Conservation (phyloP, 1,284 basidiomycete species). For the Irpex rosettiformis region DNA sequence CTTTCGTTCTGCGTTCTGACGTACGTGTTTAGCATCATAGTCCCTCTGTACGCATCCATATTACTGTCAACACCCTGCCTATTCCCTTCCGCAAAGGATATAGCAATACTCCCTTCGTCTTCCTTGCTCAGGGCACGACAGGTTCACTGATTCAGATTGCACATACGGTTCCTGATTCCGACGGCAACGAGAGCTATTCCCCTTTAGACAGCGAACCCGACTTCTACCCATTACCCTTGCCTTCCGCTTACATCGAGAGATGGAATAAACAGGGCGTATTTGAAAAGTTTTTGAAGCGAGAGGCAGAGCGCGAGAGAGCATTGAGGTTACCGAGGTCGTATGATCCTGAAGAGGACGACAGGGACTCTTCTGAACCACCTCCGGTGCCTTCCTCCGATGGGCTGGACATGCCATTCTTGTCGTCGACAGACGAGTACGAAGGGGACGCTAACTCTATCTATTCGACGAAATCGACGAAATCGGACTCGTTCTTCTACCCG, state of each 20-base stretch:
- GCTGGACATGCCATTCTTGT: not conserved
- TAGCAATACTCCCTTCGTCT: slow-evolving; percentile 58
- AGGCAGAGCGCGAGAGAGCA: slow-evolving; percentile 22
- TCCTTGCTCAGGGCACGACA: slow-evolving; percentile 43
- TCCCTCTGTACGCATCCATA: slow-evolving; percentile 49
- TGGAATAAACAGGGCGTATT: slow-evolving; percentile 31
- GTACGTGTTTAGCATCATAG: slow-evolving; percentile 44
- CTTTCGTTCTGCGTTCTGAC: not conserved
- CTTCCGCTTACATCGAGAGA: slow-evolving; percentile 16
- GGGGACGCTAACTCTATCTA: slow-evolving; percentile 11
- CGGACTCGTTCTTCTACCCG: slow-evolving; percentile 13
- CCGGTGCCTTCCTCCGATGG: not conserved
- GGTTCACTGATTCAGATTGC: slow-evolving; percentile 22
- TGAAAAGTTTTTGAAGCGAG: slow-evolving; percentile 25
- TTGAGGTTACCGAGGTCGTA: slow-evolving; percentile 11
- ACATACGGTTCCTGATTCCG: slow-evolving; percentile 18
- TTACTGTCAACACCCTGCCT: slow-evolving; percentile 50
- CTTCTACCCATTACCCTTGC: slow-evolving; percentile 2
- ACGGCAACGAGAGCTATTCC: slow-evolving; percentile 9
- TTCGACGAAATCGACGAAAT: slow-evolving; percentile 16
- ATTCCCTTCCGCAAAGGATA: slow-evolving; percentile 49
- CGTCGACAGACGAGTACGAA: slow-evolving; percentile 7
- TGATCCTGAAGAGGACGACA: slow-evolving; percentile 7
- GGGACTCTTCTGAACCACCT: not conserved
- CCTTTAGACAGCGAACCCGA: slow-evolving; percentile 9